Conservation (phyloP, 257 asterid genomes). For the Ilex asprella region DNA sequence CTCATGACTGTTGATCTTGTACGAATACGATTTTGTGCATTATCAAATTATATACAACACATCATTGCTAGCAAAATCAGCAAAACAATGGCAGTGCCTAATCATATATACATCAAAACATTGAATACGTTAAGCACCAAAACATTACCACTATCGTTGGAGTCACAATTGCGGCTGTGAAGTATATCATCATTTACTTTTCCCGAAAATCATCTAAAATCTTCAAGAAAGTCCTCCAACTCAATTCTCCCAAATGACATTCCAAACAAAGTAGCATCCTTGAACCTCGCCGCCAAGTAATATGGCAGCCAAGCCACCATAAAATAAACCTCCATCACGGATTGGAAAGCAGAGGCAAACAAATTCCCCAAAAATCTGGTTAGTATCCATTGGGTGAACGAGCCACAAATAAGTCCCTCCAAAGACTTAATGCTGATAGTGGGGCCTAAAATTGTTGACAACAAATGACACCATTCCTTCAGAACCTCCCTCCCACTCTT, state of each 20-base stretch:
- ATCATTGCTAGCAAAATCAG: conserved; percentile 36
- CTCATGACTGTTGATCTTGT: too few species aligned
- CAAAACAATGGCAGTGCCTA: conserved; percentile 39
- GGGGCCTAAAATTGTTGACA: conserved; percentile 49
- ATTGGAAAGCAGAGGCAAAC: conserved; percentile 49
- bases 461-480: conserved; percentile 66
- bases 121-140: conserved; percentile 29
- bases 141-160: conserved; percentile 32
- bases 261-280: conserved; percentile 54
- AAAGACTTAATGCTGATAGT: conserved; percentile 72
- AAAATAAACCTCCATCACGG: conserved; percentile 78
- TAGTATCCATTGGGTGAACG: conserved; percentile 59
- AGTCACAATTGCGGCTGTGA: conserved; percentile 21
- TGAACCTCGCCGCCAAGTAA: conserved; percentile 73
- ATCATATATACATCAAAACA: conserved; percentile 30
- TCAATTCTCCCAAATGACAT: conserved; percentile 67
- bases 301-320: conserved; percentile 74
- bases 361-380: conserved; percentile 50
- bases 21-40: too few species aligned
- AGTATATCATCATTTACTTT: conserved; percentile 10
- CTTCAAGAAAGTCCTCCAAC: conserved; percentile 66
- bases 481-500: conserved; percentile 88
- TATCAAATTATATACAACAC: conserved; percentile 40
- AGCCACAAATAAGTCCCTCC: conserved; percentile 71
- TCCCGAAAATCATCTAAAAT: conserved; percentile 38